Evolutionary conservation across 2,329 filamentous ascomycete genomes (phyloP).

Genomic region (Colletotrichum echinochloae): DNA sequence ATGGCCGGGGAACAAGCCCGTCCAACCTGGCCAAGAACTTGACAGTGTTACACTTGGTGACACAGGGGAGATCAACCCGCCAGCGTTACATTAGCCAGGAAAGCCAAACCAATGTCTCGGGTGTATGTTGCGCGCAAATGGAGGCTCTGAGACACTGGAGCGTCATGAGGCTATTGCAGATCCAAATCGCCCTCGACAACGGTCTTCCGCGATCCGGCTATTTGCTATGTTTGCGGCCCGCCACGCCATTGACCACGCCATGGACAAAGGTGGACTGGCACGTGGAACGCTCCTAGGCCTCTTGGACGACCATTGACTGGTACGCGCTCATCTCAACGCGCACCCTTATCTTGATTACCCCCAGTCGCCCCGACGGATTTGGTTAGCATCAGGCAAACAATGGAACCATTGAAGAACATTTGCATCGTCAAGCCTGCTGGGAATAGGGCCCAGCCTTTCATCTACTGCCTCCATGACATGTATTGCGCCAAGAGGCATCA

Average conservation of each 20-base stretch:
- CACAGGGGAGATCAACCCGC: not conserved
- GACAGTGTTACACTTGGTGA: not conserved
- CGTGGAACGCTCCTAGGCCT: not conserved
- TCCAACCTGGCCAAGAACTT: not conserved
- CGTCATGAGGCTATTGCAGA: not conserved
- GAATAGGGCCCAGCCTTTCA: not conserved
- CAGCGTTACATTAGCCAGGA: not conserved
- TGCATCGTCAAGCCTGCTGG: not conserved
- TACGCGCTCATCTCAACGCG: not conserved
- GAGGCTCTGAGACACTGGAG: not conserved
- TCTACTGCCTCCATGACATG: too few relatives aligned
- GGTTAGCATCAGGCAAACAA: not conserved
- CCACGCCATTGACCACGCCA: not conserved
- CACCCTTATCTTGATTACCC: not conserved
- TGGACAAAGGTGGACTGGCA: not conserved
- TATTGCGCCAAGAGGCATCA: too few relatives aligned
- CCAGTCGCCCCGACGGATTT: not conserved
- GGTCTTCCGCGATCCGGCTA: not conserved
- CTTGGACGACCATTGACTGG: not conserved
- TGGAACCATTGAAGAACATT: not conserved
- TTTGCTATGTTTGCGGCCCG: not conserved
- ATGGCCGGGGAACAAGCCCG: not conserved
- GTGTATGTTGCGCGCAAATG: not conserved
- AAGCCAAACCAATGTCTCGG: not conserved
- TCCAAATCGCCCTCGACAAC: not conserved